These are phyloP conservation scores for Yamadazyma dendronema DNA, from an alignment of 1,139 yeast genomes.

Conservation along the genomic window DNA sequence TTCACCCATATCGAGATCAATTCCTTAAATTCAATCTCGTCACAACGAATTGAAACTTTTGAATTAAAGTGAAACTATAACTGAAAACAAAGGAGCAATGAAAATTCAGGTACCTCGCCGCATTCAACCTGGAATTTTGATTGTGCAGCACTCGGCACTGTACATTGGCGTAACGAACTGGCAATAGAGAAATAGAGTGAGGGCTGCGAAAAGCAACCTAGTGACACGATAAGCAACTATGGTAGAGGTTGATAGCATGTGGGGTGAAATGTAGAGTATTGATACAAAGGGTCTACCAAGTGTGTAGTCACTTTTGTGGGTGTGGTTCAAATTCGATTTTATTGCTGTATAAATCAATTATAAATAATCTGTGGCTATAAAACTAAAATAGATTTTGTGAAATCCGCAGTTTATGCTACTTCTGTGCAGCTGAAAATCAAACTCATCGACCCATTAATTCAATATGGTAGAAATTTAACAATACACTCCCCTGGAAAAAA, in stretches of 20 bases:
- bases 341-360: no score
- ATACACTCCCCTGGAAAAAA: no score
- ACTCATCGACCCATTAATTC: no score
- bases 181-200: background rate
- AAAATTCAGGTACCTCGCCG: conserved; percentile 10
- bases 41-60: background rate
- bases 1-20: conserved; percentile 8
- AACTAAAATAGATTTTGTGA: no score
- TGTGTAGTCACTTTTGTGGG: no score
- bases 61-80: conserved; percentile 1
- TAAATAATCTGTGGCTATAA: no score
- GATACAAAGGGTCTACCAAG: no score
- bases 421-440: no score
- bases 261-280: background rate
- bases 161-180: background rate
- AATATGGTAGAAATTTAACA: no score
- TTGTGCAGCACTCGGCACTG: background rate
- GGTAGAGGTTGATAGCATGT: background rate
- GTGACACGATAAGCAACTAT: background rate
- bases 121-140: conserved; percentile 12
- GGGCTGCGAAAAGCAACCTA: background rate
- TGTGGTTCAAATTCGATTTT: no score
- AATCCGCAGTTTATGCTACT: no score
- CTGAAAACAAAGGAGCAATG: conserved; percentile 12
- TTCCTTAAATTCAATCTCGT: background rate